phyloP scores from a whole-genome alignment of 805 yeast species.

The Candida railenensis region DNA sequence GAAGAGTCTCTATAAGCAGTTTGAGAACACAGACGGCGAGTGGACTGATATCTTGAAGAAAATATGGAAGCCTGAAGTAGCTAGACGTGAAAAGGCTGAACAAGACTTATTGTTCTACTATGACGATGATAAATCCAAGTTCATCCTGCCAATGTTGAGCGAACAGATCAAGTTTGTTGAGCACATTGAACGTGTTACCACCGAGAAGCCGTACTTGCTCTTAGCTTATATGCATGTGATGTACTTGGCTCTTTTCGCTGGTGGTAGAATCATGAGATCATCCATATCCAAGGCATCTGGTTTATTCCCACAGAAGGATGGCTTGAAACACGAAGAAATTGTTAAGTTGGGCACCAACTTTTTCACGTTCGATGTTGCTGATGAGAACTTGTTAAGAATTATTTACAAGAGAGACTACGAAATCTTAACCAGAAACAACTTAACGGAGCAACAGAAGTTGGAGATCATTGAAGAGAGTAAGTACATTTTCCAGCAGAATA shows the following conservation, averaged over 20 bases:
- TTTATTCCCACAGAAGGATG: slow-evolving; percentile 71
- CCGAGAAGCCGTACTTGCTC: slow-evolving; percentile 65
- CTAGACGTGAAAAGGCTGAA: slow-evolving; percentile 56
- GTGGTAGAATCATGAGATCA: slow-evolving; percentile 73
- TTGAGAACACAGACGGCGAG: slow-evolving; percentile 30
- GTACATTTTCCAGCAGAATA: slow-evolving; percentile 63
- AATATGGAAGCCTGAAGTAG: slow-evolving; percentile 70
- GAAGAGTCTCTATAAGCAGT: slow-evolving; percentile 45
- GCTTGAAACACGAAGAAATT: slow-evolving; percentile 63
- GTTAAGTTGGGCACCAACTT: slow-evolving; percentile 65
- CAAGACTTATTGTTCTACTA: slow-evolving; percentile 70
- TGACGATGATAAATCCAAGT: slow-evolving; percentile 53
- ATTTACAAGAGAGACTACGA: slow-evolving; percentile 76
- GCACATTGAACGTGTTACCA: slow-evolving; percentile 55
- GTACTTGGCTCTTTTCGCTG: slow-evolving; percentile 84
- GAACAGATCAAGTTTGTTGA: slow-evolving; percentile 61
- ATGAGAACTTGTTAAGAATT: slow-evolving; percentile 63
- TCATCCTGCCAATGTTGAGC: slow-evolving; percentile 54
- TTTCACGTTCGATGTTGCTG: slow-evolving; percentile 67
- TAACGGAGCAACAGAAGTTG: slow-evolving; percentile 68
- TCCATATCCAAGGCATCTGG: slow-evolving; percentile 65
- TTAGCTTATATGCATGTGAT: slow-evolving; percentile 83
- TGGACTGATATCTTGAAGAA: slow-evolving; percentile 50
- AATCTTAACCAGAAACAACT: slow-evolving; percentile 66
- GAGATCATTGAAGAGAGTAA: slow-evolving; percentile 69